Evolutionary conservation across 805 yeast genomes (phyloP), one percentile per base, ranked within the genome.

Genomic region (Candida nemodendra): DNA sequence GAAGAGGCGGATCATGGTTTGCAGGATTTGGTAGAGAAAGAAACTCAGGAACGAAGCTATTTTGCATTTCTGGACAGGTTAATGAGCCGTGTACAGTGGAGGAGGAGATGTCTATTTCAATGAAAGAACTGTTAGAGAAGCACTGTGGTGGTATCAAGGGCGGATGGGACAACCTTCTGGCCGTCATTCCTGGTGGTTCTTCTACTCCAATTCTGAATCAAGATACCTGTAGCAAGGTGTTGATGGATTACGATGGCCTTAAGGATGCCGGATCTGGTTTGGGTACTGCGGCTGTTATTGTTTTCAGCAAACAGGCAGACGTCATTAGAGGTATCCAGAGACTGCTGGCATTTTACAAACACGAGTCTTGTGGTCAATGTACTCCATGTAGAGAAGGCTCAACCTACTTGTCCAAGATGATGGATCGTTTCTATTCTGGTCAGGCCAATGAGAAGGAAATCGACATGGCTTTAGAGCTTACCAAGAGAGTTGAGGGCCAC

Each of bases 331-430:
- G 91, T 51, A 87, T 87, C 61, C 95, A 87, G 66, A 76, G 95
- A 64, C 77, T 87, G 56, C 65, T 91, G 30, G 79, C 84, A 30
- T 87, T 87, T 64, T 87, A 85, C 71, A 84, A 83, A 70, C 95
- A 87, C 67, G 95, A 87, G 72, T 83, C 93, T 6, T 87, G 95
- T 69, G 95, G 95, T 42, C 95, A 87, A 69, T 87, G 95, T 71
- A 87, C 95, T 4, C 95, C 95, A 42, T 87, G 95, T 68, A 79
- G 96, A 62, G 95, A 87, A 68, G 96, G 96, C 41, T 86, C 95
- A 30, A 82, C 95, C 15, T 87, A 91, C 84, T 69, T 87, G 53
- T 70, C 74, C 43, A 83, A 78, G 66, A 81, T 85, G 78, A 87
- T 87, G 95, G 83, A 81, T 59, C 76, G 95, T 59, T 76, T 87